A percentile compares a stretch with the other conserved stretches of the same genome.
phyloP scores from a whole-genome alignment of 1,284 basidiomycete genomes.

The Tilletia caries region DNA sequence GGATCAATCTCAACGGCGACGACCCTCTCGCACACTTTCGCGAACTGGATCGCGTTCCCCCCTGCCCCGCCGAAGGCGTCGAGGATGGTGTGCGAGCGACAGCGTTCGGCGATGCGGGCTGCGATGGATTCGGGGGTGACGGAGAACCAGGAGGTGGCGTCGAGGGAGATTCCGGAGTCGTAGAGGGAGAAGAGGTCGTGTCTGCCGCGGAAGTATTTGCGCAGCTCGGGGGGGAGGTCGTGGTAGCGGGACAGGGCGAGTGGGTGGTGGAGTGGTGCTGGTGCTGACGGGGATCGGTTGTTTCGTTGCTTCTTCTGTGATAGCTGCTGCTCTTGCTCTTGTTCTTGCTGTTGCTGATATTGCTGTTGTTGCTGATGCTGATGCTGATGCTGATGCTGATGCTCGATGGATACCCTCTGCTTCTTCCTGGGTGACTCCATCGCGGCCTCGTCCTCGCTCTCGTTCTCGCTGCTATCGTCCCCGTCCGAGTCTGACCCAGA shows the following conservation, averaged over 20 bases:
- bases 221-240: constrained; percentile 22
- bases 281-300: not conserved
- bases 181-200: constrained; percentile 42
- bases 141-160: constrained; percentile 92
- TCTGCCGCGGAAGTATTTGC: constrained; percentile 39
- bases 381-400: not conserved
- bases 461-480: not conserved
- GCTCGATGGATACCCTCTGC: not conserved
- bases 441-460: not conserved
- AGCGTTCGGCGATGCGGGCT: constrained; percentile 83
- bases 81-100: constrained; percentile 62
- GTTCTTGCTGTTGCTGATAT: not conserved
- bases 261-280: not conserved
- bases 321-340: not conserved
- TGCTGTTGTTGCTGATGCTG: not conserved
- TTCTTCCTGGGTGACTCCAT: not conserved
- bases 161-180: constrained; percentile 56
- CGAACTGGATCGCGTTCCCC: constrained; percentile 95
- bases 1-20: constrained; percentile 84
- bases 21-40: constrained; percentile 77
- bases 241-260: not conserved
- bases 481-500: not conserved
- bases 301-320: not conserved
- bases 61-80: constrained; percentile 98
- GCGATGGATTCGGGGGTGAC: constrained; percentile 92